phyloP scores from a whole-genome alignment of 371 early-diverging fungal species.

The Scutellospora calospora region DNA sequence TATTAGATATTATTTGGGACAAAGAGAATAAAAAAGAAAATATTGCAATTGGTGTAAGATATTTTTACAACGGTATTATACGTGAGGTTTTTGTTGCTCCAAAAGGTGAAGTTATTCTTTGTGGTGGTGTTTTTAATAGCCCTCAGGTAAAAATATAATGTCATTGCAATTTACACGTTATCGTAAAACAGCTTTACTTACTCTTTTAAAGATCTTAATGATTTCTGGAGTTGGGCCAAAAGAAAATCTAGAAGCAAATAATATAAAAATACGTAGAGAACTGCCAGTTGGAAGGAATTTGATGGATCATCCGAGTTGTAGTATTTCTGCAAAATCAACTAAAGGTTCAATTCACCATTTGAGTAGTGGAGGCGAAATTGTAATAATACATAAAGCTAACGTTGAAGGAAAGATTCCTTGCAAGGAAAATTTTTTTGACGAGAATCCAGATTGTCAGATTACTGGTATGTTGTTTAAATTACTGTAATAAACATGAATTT shows the following conservation, averaged over 20 bases:
- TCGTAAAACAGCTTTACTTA: background rate
- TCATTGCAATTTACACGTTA: background rate
- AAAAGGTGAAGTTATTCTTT: background rate
- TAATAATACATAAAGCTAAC: background rate
- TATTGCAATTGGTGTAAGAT: constrained; percentile 1
- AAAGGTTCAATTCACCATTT: background rate
- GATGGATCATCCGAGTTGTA: background rate
- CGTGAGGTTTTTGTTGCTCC: background rate
- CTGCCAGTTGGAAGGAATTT: background rate
- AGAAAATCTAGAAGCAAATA: background rate
- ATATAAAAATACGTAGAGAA: constrained; percentile 12
- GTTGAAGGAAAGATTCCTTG: constrained; percentile 9
- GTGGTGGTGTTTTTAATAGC: background rate
- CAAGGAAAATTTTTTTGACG: background rate
- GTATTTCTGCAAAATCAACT: background rate
- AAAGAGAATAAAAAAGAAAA: background rate
- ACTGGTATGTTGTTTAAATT: too few relatives aligned
- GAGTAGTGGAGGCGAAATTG: background rate
- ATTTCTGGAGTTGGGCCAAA: constrained; percentile 1
- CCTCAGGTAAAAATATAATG: background rate
- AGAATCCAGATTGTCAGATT: background rate
- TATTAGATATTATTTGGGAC: background rate
- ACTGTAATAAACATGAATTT: too few relatives aligned
- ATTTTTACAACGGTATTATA: background rate
- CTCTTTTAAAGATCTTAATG: background rate